Percentiles rank a stretch among this genome's conserved stretches.
Evolutionary conservation across 2,329 filamentous ascomycete genomes (phyloP).

Genomic region (Calonectria ilicicola): DNA sequence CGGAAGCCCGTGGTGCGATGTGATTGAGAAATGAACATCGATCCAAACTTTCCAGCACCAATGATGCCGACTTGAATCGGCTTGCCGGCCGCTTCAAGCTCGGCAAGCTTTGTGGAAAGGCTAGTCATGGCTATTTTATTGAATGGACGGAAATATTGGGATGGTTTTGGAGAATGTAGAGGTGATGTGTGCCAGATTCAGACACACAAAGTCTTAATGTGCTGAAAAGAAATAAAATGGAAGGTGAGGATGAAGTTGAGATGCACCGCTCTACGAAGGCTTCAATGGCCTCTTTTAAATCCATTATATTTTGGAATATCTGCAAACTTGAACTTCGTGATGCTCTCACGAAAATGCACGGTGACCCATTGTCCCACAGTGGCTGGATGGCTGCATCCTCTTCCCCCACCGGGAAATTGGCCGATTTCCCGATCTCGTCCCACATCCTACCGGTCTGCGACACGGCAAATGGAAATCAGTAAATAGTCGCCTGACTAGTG

Average conservation of each 20-base stretch:
- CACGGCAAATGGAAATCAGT: neutral
- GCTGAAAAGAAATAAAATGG: neutral
- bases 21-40: constrained; percentile 60
- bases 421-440: constrained; percentile 22
- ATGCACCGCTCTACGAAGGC: neutral
- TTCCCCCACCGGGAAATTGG: constrained; percentile 10
- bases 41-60: constrained; percentile 59
- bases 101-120: constrained; percentile 55
- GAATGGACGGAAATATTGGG: too few relatives aligned
- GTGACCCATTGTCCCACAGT: constrained; percentile 1
- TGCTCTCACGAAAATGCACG: neutral
- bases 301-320: neutral
- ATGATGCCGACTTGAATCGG: constrained; percentile 58
- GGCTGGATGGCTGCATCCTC: neutral
- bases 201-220: neutral
- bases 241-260: neutral
- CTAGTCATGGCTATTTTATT: constrained; percentile 46
- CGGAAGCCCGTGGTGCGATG: constrained; percentile 56
- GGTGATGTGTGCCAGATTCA: too few relatives aligned
- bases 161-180: too few relatives aligned
- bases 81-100: constrained; percentile 52
- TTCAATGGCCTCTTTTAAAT: constrained; percentile 6
- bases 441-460: neutral
- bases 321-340: neutral
- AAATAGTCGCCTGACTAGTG: neutral